Base-by-base conservation (phyloP, 345 rosid genomes). In the Citrus australasica region DNA sequence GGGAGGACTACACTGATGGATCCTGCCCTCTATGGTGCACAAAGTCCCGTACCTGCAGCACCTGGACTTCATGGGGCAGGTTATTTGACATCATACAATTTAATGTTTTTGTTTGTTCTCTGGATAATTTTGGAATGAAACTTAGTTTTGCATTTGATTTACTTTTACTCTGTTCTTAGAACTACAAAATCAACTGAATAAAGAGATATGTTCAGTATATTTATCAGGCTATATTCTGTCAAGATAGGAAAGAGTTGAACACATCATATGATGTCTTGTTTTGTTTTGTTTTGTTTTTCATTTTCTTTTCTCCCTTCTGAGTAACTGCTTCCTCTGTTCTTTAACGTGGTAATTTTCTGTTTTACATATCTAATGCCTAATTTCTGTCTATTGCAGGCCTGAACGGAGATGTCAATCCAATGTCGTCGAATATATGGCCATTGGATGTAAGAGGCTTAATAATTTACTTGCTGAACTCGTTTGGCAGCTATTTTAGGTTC, bases 371-470 rank as follows among this genome's bases (percentile, higher is more conserved):
- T 58, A 66, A 77, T 16, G 2, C 56, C 61, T 53, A 17, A 42
- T 63, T 56, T 76, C 7, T 56, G 2, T 72, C 46, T 65, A 59
- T 46, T 76, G 78, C 75, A 84, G 83, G 65, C 61, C 53, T 38
- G 71, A 72, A 32, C 51, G 25, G 79, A 51, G 64, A 65, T 74
- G 46, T 51, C 67, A 58, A 78, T 38, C 46, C 71, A 28, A n/a
- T 72, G 37, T 33, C 69, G 32, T 48, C 53, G 2, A 38, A 42
- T n/a, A 62, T 58, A 48, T 80, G 77, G 79, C 71, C 76, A 63
- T 64, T 53, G 63, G 69, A 74, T 48, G 82, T 78, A 75, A 75
- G 82, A 78, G 61, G 51, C 48, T 51, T 22, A 67, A 70, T 65
- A 27, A 56, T 21, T 65, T 53, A 58, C 42, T 27, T 32, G 51